phyloP scores from a whole-genome alignment of 768 basidiomycete species.

The Fibroporia radiculosa region DNA sequence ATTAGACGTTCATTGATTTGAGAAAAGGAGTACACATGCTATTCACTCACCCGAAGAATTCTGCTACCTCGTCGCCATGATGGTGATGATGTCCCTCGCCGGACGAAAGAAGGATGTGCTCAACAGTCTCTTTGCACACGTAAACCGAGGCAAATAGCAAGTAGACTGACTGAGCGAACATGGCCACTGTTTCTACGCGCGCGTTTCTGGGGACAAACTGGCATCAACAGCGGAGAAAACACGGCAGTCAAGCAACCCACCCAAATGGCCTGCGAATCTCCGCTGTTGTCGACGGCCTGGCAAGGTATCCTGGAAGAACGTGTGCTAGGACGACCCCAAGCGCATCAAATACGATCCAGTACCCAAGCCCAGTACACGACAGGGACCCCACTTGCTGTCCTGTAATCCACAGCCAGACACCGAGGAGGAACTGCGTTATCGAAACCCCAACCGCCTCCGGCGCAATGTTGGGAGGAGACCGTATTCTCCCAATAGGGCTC shows the following conservation, averaged over 20 bases:
- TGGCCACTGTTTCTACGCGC: constrained; percentile 58
- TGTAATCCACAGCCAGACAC: constrained; percentile 76
- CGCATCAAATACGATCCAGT: constrained; percentile 94
- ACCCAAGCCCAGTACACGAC: constrained; percentile 85
- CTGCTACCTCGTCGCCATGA: constrained; percentile 44
- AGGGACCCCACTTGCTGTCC: constrained; percentile 88
- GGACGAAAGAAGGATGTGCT: constrained; percentile 77
- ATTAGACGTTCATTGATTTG: constrained; percentile 19
- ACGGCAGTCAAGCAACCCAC: constrained; percentile 36
- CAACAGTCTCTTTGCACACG: constrained; percentile 94
- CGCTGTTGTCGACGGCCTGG: constrained; percentile 21
- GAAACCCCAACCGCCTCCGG: constrained; percentile 9
- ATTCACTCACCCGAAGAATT: constrained; percentile 31
- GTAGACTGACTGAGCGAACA: constrained; percentile 91
- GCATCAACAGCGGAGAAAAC: background rate
- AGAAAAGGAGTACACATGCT: background rate
- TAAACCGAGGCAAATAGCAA: constrained; percentile 92
- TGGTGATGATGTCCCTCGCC: constrained; percentile 66
- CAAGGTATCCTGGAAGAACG: constrained; percentile 39
- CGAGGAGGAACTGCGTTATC: constrained; percentile 45
- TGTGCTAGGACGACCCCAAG: constrained; percentile 60
- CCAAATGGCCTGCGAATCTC: constrained; percentile 43
- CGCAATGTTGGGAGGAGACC: constrained; percentile 12
- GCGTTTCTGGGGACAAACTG: constrained; percentile 38
- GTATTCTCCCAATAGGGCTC: constrained; percentile 12